phyloP scores from a whole-genome alignment of 352 stramenopile species.

The Phytophthora tubulina region DNA sequence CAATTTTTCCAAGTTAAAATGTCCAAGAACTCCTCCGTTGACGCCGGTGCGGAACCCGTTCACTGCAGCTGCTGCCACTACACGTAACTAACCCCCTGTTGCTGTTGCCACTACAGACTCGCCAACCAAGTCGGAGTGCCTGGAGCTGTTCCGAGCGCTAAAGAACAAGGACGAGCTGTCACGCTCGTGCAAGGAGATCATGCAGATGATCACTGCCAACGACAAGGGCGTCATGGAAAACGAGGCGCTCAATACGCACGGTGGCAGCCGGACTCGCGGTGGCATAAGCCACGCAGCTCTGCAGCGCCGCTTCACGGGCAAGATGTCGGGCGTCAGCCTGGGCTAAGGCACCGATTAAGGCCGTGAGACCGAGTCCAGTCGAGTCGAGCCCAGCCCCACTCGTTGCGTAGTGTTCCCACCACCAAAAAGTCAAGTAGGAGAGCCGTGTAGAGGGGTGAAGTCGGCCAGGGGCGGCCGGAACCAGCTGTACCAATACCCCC shows the following conservation, averaged over 20 bases:
- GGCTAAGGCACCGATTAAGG: slow-evolving; percentile 30
- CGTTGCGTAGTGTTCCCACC: slow-evolving; percentile 23
- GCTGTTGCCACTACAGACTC: slow-evolving; percentile 31
- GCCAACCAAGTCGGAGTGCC: slow-evolving; percentile 60
- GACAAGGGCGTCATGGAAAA: slow-evolving; percentile 79
- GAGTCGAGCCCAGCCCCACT: slow-evolving; percentile 38
- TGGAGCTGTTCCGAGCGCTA: slow-evolving; percentile 74
- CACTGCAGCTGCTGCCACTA: not conserved
- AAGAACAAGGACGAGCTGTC: slow-evolving; percentile 89
- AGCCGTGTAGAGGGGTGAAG: slow-evolving; percentile 33
- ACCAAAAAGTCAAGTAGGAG: slow-evolving; percentile 21
- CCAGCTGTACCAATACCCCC: slow-evolving; percentile 34
- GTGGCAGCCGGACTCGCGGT: slow-evolving; percentile 64
- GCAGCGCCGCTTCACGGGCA: slow-evolving; percentile 84
- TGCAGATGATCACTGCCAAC: slow-evolving; percentile 71
- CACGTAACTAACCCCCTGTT: not conserved
- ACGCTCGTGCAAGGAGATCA: slow-evolving; percentile 76
- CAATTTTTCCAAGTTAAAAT: slow-evolving; percentile 15
- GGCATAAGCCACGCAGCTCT: slow-evolving; percentile 80
- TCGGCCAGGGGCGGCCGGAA: slow-evolving; percentile 30
- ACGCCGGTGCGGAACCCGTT: slow-evolving; percentile 36
- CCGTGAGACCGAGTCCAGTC: slow-evolving; percentile 23
- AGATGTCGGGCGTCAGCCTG: slow-evolving; percentile 79
- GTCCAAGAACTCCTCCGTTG: slow-evolving; percentile 53
- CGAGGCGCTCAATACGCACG: slow-evolving; percentile 69